These are phyloP conservation scores for Abelmoschus esculentus DNA, from an alignment of 345 rosid species.

Conservation along the genomic window DNA sequence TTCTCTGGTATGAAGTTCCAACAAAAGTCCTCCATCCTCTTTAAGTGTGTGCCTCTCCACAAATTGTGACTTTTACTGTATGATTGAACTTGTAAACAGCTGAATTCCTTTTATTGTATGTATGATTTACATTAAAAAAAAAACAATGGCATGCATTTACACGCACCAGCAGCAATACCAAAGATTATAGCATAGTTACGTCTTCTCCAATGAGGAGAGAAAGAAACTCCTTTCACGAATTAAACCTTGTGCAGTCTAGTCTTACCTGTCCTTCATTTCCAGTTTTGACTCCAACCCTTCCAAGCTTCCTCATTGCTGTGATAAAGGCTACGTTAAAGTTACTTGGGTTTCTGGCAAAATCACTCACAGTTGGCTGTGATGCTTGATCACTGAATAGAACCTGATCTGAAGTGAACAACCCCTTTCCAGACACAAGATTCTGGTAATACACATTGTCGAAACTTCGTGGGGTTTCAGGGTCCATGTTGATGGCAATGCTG, in stretches of 20 bases:
- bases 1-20: no score
- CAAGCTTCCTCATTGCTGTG: conserved; percentile 67
- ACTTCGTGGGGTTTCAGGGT: conserved; percentile 37
- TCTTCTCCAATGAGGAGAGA: no score
- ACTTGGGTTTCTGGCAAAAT: conserved; percentile 47
- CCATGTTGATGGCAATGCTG: conserved; percentile 43
- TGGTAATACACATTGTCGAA: conserved; percentile 71
- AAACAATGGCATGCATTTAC: neutral
- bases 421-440: conserved; percentile 64
- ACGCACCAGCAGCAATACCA: neutral
- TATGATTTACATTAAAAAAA: neutral
- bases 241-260: conserved; percentile 51
- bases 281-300: conserved; percentile 63
- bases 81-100: neutral
- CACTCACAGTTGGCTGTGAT: conserved; percentile 43
- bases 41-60: no score
- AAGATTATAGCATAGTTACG: neutral
- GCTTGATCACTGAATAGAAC: conserved; percentile 41
- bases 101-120: neutral
- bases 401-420: conserved; percentile 67
- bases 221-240: conserved; percentile 20
- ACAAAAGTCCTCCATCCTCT: no score
- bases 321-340: conserved; percentile 54
- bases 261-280: conserved; percentile 61
- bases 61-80: neutral